Evolutionary conservation across 495 filamentous ascomycete species (phyloP), one percentile per base, ranked within the genome.

Genomic region (Talaromyces thailandensis): DNA sequence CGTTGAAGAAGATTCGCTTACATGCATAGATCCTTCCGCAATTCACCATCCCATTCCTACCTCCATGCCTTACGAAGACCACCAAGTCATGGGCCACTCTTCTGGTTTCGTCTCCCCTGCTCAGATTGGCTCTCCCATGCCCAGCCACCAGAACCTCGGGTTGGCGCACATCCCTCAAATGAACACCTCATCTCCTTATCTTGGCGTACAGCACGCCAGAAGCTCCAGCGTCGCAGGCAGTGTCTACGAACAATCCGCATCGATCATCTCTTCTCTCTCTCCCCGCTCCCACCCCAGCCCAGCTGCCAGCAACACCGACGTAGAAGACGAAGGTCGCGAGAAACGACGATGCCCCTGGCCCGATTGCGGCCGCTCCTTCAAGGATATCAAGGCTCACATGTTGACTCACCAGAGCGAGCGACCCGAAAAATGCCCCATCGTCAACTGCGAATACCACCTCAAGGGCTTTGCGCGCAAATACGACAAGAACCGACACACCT

Each of bases 401-500:
- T 82, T 98, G 59, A 99, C 94, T 1, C 94, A 99, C 73, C 90
- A 93, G 75, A 87, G 87, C 59, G 93, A 97, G 71, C 81, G 94
- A 16, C 94, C 94, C 0, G 93, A 98, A 62, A 99, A 99, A 70
- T 99, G 94, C 70, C 94, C 94, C 1, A 97, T 98, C 61, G 78
- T 86, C 62, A 94, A 84, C 9, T 99, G 94, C 80, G 92, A 96
- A 67, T 99, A 96, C 70, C 92, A 96, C 74, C 82, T 83, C 63
- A 98, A 97, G 73, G 94, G 94, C 1, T 99, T 99, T 68, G 93
- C 94, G 4, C 81, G 94, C 45, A 99, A 98, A 69, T 99, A 99
- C 69, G 94, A 99, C 74, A 98, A 97, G 77, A 98, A 98, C 72
- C 80, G 94, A n/a, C 94, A 99, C 70, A 96, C 93, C 0, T 71